Base-by-base conservation (phyloP, 75 land plant genomes). In the Chamaecyparis obtusa region DNA sequence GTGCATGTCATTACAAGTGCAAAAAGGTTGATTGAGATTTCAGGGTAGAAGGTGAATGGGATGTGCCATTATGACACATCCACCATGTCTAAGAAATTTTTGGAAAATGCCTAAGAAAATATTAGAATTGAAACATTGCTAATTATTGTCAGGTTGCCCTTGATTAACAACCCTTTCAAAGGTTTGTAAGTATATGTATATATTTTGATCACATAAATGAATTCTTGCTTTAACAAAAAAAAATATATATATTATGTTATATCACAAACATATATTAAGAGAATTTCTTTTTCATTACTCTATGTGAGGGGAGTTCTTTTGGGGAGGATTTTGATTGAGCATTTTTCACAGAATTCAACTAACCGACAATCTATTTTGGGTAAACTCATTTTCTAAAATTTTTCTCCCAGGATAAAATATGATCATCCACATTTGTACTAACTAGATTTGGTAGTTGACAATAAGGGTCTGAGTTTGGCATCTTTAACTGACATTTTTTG, bases 1-100 rank as follows among this genome's bases (percentile, higher is more conserved):
- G 87, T 85, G 89, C 94, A 4, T 85, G 48, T 84, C 83, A 89
- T 84, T 96, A 93, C 85, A 93, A 87, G 16, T 93, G 91, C 90
- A 93, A 95, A 89, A 90, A 83, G 77, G 9, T 69, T 1, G n/a
- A 36, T 32, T 75, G 51, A 87, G 15, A 8, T 49, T 55, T 49
- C 57, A n/a, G 33, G 15, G 85, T 35, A 74, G 37, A 14, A 74
- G 16, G 16, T 33, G 16, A 71, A 71, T 71, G 33, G 71, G 75
- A 71, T 71, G 75, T 71, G 32, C 54, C 87, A 35, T 6, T 76
- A 60, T 88, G 91, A 91, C 86, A 92, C 84, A 75, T 89, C 86
- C 84, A 95, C 90, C 84, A 94, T 90, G 88, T 46, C 81, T 27
- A 3, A 48, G 75, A 71, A 71, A 71, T 71, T 74, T 32, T 0